Conservation (phyloP, 2,329 filamentous ascomycete genomes). For the Zymoseptoria ardabiliae region DNA sequence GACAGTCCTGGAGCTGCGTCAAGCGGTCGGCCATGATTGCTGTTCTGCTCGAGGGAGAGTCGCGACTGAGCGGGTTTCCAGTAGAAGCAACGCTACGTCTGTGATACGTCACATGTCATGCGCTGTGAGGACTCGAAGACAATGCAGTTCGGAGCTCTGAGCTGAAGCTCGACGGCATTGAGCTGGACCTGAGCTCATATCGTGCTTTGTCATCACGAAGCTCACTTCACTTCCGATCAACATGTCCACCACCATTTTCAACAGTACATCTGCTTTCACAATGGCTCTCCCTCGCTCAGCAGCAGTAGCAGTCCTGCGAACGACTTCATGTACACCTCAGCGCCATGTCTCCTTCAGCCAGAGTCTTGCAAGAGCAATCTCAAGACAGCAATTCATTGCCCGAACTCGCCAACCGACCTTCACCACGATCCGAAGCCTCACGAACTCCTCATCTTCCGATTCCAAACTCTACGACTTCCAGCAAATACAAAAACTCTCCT, state of each 20-base stretch:
- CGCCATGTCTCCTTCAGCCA: background rate
- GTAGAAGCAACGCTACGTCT: background rate
- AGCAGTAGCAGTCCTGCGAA: constrained; percentile 14
- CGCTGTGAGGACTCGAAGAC: background rate
- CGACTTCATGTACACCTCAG: constrained; percentile 5
- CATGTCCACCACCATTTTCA: background rate
- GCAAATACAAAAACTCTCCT: constrained; percentile 32
- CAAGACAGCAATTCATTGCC: background rate
- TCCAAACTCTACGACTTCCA: constrained; percentile 36
- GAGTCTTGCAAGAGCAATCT: background rate
- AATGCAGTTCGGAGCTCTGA: background rate
- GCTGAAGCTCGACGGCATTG: background rate
- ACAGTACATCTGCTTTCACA: background rate
- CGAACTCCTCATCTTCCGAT: constrained; percentile 22
- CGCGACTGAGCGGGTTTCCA: background rate
- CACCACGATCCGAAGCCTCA: constrained; percentile 30
- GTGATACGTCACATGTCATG: background rate
- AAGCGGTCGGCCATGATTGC: constrained; percentile 51
- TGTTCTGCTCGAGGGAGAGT: background rate
- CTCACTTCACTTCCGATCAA: background rate
- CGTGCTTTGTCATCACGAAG: background rate
- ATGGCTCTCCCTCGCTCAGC: constrained; percentile 20
- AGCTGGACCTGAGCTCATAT: background rate
- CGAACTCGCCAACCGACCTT: background rate
- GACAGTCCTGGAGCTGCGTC: constrained; percentile 77